A percentile compares a stretch with the other conserved stretches of the same genome.
Evolutionary conservation across 768 basidiomycete genomes (phyloP).

Genomic region (Piloderma croceum): DNA sequence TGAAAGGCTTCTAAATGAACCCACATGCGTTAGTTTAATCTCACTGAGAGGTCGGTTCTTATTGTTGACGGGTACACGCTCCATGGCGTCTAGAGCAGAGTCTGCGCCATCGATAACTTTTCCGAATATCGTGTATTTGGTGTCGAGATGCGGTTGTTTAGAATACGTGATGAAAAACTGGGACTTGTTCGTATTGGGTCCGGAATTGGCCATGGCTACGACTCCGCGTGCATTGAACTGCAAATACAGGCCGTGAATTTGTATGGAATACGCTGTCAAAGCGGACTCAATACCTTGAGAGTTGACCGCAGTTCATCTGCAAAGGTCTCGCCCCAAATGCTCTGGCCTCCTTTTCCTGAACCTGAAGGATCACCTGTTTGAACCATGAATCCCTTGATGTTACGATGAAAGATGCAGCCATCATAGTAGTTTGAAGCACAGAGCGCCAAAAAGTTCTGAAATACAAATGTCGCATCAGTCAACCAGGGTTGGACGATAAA

Average conservation of each 20-base stretch:
- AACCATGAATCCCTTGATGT: slow-evolving; percentile 94
- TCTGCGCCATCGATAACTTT: slow-evolving; percentile 99
- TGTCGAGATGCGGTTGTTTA: slow-evolving; percentile 91
- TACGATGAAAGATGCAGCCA: slow-evolving; percentile 83
- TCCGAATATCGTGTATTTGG: slow-evolving; percentile 91
- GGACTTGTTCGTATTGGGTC: slow-evolving; percentile 88
- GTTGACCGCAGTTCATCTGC: slow-evolving; percentile 91
- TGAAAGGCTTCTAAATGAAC: slow-evolving; percentile 19
- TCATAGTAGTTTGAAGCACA: slow-evolving; percentile 89
- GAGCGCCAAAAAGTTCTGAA: slow-evolving; percentile 90
- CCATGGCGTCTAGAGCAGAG: slow-evolving; percentile 89
- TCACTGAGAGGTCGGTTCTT: slow-evolving; percentile 87
- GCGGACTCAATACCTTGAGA: slow-evolving; percentile 60
- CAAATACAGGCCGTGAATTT: slow-evolving; percentile 17
- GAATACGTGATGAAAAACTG: slow-evolving; percentile 89
- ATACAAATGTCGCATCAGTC: background rate
- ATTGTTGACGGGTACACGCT: slow-evolving; percentile 81
- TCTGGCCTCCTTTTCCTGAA: slow-evolving; percentile 93
- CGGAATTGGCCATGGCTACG: slow-evolving; percentile 97
- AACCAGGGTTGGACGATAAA: too few species aligned
- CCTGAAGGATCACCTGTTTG: slow-evolving; percentile 90
- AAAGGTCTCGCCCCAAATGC: slow-evolving; percentile 92
- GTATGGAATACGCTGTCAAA: slow-evolving; percentile 9
- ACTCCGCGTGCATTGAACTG: slow-evolving; percentile 95
- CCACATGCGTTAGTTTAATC: slow-evolving; percentile 75